Percentiles rank a stretch among this genome's conserved stretches.
Evolutionary conservation across 441 rosid species (phyloP).

Genomic region (Populus trichocarpa): DNA sequence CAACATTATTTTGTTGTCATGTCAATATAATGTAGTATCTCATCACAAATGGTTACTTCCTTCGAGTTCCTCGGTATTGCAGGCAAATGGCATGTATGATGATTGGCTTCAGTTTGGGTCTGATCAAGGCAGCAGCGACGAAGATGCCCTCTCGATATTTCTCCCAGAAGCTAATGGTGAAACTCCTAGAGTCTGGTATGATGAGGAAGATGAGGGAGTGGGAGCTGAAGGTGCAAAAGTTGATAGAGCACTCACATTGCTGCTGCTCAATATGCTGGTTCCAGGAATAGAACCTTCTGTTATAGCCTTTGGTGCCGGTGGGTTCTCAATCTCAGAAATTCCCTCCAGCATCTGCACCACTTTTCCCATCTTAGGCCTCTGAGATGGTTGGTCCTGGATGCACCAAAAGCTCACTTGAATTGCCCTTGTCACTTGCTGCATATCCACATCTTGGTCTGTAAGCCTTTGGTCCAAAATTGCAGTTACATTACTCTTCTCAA

Average conservation of each 20-base stretch:
- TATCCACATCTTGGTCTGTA: conserved; percentile 29
- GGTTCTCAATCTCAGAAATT: conserved; percentile 44
- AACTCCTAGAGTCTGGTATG: conserved; percentile 32
- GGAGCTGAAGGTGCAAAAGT: conserved; percentile 42
- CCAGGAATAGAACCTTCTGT: conserved; percentile 33
- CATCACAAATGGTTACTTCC: background rate
- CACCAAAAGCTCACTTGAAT: conserved; percentile 22
- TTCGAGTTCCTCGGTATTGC: background rate
- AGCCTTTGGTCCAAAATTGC: conserved; percentile 48
- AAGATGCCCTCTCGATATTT: conserved; percentile 31
- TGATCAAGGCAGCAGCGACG: conserved; percentile 31
- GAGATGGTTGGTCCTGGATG: conserved; percentile 48
- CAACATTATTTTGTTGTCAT: background rate
- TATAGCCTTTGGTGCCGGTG: conserved; percentile 47
- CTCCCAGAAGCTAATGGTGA: conserved; percentile 39
- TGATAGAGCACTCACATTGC: conserved; percentile 37
- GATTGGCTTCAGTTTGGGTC: conserved; percentile 8
- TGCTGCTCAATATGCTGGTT: conserved; percentile 36
- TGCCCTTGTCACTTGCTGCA: conserved; percentile 51
- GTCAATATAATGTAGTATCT: background rate
- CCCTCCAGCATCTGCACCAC: conserved; percentile 56
- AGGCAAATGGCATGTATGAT: background rate
- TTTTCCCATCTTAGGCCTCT: conserved; percentile 37
- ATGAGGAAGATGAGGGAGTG: conserved; percentile 35
- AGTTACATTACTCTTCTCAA: conserved; percentile 39